Conservation (phyloP, 129 eudicot species). For the Artemisia tridentata region DNA sequence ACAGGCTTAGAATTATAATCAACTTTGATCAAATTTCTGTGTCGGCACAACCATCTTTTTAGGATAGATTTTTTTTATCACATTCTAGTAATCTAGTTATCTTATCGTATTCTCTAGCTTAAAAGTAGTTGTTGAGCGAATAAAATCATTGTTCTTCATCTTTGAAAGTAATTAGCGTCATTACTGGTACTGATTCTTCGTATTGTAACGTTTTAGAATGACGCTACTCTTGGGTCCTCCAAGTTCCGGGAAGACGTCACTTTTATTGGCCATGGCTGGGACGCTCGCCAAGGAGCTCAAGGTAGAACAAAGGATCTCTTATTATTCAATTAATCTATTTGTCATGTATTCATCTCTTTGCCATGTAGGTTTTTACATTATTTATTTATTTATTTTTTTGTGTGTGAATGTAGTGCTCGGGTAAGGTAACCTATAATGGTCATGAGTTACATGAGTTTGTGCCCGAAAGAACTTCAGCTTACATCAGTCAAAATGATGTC, state of each 20-base stretch:
- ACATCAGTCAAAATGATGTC: conserved; percentile 83
- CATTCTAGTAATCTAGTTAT: no score
- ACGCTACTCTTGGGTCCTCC: conserved; percentile 88
- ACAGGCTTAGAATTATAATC: no score
- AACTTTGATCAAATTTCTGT: no score
- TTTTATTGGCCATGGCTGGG: conserved; percentile 75
- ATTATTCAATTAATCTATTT: background rate
- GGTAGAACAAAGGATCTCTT: conserved; percentile 30
- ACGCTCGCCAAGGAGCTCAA: conserved; percentile 45
- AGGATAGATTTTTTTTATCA: no score
- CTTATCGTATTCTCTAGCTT: no score
- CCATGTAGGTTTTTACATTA: background rate
- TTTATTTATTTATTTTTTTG: background rate
- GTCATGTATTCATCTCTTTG: background rate
- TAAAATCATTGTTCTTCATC: no score
- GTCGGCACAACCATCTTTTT: no score
- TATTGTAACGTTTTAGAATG: conserved; percentile 46
- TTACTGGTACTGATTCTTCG: no score
- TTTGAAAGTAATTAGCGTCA: no score
- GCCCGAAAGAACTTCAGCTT: conserved; percentile 88
- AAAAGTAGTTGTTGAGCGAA: no score
- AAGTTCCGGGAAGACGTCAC: conserved; percentile 78
- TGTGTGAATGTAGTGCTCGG: conserved; percentile 40
- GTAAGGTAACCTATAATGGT: conserved; percentile 82
- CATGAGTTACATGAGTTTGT: conserved; percentile 80